Evolutionary conservation across 768 basidiomycete species (phyloP), one percentile per base, ranked within the genome.

Genomic region (Mycena polygramma): DNA sequence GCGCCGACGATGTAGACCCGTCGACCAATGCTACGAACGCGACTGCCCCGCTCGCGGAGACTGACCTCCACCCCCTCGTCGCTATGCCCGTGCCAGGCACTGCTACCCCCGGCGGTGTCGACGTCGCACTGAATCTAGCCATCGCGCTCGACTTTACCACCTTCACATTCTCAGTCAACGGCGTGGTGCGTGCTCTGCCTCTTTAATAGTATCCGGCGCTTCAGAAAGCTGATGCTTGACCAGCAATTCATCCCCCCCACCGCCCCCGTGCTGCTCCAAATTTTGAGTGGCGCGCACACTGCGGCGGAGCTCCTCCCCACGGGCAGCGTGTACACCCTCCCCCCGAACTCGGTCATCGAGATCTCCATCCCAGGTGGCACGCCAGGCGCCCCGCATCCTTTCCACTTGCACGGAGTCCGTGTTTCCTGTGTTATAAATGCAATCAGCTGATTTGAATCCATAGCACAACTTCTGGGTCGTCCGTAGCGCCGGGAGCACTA

Each of bases 191-290:
- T 37, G 36, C 13, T 11, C 30, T 43, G 24, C 6, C 5, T 19
- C n/a, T 30, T 57, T 41, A 1, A 9, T 66, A 5, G n/a, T 35
- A 13, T 19, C 4, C 15, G 30, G 20, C n/a, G 22, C n/a, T 57
- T 4, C 2, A 9, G 5, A 14, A 22, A 30, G 30, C 30, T 57
- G n/a, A 5, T 17, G 11, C 6, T 22, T 26, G 3, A 3, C 30
- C 35, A 68, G 60, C 57, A 78, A 4, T 84, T 77, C 57, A 68
- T 69, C 0, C 76, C 84, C 2, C 86, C 87, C 0, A 79, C 77
- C 22, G 80, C 82, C 0, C 87, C 87, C 0, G 85, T 86, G 1
- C 77, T 89, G 11, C 79, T 88, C 7, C 86, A 89, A 72, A 87
- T 88, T 54, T 65, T 88, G 19, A 86, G 83, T 67, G 87, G 87